Percentiles rank a stretch among this genome's conserved stretches.
Evolutionary conservation across 2,329 filamentous ascomycete species (phyloP).

Genomic region (Nigrospora osmanthi): DNA sequence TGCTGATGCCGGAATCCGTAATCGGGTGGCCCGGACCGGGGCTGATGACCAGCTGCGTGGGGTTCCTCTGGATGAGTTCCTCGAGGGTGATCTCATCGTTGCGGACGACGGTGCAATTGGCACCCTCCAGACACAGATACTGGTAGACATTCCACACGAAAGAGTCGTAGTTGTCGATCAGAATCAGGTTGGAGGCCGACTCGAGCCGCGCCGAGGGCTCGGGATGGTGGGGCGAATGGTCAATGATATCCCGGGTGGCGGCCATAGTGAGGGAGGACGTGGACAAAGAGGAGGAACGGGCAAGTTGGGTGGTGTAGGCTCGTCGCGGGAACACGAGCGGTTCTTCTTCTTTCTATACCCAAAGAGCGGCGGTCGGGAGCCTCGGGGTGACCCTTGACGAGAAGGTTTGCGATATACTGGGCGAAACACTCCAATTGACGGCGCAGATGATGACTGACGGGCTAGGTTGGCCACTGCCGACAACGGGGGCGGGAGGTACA

Average conservation of each 20-base stretch:
- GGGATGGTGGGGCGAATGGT: conserved; percentile 84
- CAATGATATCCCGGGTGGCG: conserved; percentile 43
- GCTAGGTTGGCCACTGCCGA: too few species aligned
- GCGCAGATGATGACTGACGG: too few species aligned
- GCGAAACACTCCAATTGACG: too few species aligned
- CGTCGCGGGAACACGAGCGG: too few species aligned
- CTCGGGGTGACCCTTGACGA: too few species aligned
- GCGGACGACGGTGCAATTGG: conserved; percentile 78
- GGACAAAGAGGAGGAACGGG: not conserved
- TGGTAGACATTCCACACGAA: conserved; percentile 99
- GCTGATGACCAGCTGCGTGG: conserved; percentile 90
- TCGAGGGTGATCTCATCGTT: conserved; percentile 89
- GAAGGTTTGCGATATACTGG: too few species aligned
- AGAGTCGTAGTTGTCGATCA: conserved; percentile 99
- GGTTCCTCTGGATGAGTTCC: conserved; percentile 73
- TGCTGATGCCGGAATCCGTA: conserved; percentile 88
- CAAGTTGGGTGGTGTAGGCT: too few species aligned
- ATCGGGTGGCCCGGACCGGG: conserved; percentile 90
- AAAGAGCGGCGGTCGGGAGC: too few species aligned
- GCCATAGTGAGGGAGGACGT: conserved; percentile 29
- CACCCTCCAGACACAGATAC: conserved; percentile 93
- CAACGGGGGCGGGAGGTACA: too few species aligned
- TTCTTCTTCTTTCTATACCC: too few species aligned
- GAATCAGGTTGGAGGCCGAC: conserved; percentile 80
- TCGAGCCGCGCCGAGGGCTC: conserved; percentile 63